phyloP scores from a whole-genome alignment of 352 stramenopile genomes.

The Globisporangium cederbergense region DNA sequence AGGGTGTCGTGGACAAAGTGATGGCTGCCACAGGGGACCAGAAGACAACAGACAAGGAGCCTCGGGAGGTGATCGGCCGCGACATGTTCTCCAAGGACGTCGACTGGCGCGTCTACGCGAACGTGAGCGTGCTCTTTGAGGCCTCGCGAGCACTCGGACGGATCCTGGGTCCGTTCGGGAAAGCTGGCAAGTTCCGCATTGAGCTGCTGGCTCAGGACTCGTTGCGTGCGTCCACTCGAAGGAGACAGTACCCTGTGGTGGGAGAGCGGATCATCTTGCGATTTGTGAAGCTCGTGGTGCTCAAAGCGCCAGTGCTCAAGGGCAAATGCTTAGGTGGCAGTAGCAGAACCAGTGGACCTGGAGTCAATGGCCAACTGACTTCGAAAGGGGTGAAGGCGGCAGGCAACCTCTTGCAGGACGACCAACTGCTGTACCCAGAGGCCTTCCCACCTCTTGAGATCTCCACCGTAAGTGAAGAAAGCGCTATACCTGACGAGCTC shows the following conservation, averaged over 20 bases:
- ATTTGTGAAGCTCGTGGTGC: conserved; percentile 47
- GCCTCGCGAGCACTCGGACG: conserved; percentile 30
- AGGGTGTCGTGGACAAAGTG: conserved; percentile 60
- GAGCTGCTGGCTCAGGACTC: conserved; percentile 17
- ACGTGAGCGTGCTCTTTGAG: conserved; percentile 45
- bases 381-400: neutral
- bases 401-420: conserved; percentile 42
- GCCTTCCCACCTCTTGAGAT: conserved; percentile 18
- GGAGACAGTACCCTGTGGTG: conserved; percentile 12
- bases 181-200: conserved; percentile 74
- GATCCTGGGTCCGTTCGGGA: conserved; percentile 76
- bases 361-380: neutral
- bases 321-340: conserved; percentile 7
- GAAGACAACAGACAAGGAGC: neutral
- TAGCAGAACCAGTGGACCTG: neutral
- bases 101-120: conserved; percentile 61
- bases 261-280: conserved; percentile 55
- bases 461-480: neutral
- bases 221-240: neutral
- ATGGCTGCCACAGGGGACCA: conserved; percentile 10
- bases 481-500: neutral
- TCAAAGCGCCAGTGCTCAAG: conserved; percentile 38
- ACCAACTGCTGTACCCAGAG: conserved; percentile 41
- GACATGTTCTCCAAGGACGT: conserved; percentile 81
- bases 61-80: conserved; percentile 45